Percentiles rank a stretch among this genome's conserved stretches.
These are phyloP conservation scores for Aschersonia sp. DNA, from an alignment of 2,329 filamentous ascomycete genomes.

Conservation along the genomic window DNA sequence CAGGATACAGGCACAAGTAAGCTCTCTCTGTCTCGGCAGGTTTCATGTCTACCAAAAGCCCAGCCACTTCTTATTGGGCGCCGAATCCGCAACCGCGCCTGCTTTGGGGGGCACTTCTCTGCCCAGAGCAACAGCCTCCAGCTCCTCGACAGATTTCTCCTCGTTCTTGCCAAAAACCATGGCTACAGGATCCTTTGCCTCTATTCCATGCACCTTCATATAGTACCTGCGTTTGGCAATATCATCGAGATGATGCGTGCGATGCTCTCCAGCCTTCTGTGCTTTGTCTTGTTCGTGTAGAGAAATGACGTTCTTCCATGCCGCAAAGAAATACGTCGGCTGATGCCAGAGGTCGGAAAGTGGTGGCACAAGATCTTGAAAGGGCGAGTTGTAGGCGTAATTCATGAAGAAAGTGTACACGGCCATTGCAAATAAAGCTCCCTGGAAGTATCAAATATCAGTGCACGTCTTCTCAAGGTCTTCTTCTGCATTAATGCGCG, in stretches of 20 bases:
- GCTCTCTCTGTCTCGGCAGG: neutral
- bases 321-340: constrained; percentile 52
- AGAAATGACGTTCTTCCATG: constrained; percentile 57
- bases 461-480: no score
- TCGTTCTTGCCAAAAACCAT: constrained; percentile 25
- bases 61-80: constrained; percentile 60
- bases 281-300: constrained; percentile 64
- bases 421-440: constrained; percentile 56
- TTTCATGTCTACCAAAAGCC: constrained; percentile 55
- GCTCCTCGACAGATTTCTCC: constrained; percentile 19
- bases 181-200: constrained; percentile 42
- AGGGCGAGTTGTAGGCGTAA: constrained; percentile 68
- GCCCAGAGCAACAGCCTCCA: constrained; percentile 21
- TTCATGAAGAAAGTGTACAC: constrained; percentile 62
- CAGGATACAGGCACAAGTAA: neutral
- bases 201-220: constrained; percentile 72
- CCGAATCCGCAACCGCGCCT: constrained; percentile 13
- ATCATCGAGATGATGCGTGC: constrained; percentile 66
- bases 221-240: constrained; percentile 77
- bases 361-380: constrained; percentile 62
- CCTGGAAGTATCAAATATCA: constrained; percentile 18
- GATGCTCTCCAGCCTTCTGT: constrained; percentile 53
- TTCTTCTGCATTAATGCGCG: no score
- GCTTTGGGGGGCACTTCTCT: constrained; percentile 16
- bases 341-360: constrained; percentile 53